Evolutionary conservation across 139 green algal genomes (phyloP).

Genomic region (Volvox africanus): DNA sequence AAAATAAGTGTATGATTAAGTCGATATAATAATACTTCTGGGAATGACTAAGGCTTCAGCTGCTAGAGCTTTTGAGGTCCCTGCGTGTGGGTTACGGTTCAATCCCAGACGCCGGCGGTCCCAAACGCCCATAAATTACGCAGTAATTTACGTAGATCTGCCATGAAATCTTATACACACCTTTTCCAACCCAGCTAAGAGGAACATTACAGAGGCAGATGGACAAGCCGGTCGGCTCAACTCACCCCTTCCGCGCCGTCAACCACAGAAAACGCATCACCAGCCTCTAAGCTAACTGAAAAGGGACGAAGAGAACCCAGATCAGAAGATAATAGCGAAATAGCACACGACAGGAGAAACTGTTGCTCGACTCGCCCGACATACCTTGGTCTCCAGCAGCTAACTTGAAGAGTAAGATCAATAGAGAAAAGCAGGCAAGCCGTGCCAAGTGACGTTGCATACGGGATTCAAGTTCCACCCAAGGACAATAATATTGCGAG

Average conservation of each 20-base stretch:
- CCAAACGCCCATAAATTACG: too few species aligned
- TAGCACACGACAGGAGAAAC: neutral
- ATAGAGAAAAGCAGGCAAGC: neutral
- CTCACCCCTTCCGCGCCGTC: conserved; percentile 5
- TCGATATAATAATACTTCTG: too few species aligned
- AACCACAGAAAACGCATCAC: neutral
- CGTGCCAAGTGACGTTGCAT: neutral
- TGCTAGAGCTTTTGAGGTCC: too few species aligned
- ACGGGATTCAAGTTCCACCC: neutral
- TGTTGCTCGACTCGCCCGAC: neutral
- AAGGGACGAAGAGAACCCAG: neutral
- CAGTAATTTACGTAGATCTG: too few species aligned
- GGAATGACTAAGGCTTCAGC: too few species aligned
- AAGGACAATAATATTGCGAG: too few species aligned
- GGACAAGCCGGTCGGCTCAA: neutral
- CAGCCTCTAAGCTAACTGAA: neutral
- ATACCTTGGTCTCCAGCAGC: conserved; percentile 8
- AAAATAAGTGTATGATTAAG: too few species aligned
- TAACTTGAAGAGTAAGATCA: neutral
- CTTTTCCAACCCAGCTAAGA: too few species aligned
- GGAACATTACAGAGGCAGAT: too few species aligned
- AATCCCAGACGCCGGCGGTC: too few species aligned
- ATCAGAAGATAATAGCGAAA: neutral
- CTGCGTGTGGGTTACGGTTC: too few species aligned
- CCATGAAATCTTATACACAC: too few species aligned